Conservation (phyloP, 768 basidiomycete genomes). For the Mycena amicta region DNA sequence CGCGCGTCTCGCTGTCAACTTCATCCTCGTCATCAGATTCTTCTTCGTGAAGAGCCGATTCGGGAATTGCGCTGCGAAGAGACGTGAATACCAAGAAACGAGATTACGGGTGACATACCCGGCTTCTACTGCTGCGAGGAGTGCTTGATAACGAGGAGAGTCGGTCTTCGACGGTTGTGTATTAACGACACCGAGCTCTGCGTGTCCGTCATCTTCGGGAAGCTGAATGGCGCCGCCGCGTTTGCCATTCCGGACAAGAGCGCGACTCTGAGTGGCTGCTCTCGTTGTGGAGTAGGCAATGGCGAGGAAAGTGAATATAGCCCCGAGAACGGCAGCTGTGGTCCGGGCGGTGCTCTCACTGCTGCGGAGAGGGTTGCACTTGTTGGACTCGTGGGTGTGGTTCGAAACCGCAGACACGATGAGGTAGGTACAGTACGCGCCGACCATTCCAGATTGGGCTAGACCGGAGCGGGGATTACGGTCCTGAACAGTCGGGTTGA, state of each 20-base stretch:
- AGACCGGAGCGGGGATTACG: conserved; percentile 93
- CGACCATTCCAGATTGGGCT: conserved; percentile 96
- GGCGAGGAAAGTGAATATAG: conserved; percentile 94
- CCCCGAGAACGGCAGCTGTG: conserved; percentile 88
- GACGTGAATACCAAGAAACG: conserved; percentile 1
- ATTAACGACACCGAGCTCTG: conserved; percentile 76
- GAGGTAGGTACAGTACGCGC: conserved; percentile 95
- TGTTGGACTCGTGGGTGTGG: conserved; percentile 69
- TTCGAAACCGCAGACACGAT: conserved; percentile 93
- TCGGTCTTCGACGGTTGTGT: conserved; percentile 85
- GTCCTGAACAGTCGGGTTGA: conserved; percentile 88
- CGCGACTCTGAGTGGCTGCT: conserved; percentile 94
- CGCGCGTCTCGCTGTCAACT: conserved; percentile 70
- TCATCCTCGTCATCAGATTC: conserved; percentile 80
- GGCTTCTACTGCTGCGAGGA: conserved; percentile 94
- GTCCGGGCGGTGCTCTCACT: conserved; percentile 64
- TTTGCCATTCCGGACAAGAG: conserved; percentile 77
- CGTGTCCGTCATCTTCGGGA: conserved; percentile 55
- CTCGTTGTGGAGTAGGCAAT: conserved; percentile 97
- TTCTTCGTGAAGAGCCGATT: conserved; percentile 85
- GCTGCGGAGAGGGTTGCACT: conserved; percentile 88
- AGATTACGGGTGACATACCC: conserved; percentile 57
- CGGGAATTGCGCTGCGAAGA: conserved; percentile 76
- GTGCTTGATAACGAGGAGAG: conserved; percentile 88
- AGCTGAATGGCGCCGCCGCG: conserved; percentile 66